Conservation (phyloP, 805 yeast species). For the Clavispora santaluciae region DNA sequence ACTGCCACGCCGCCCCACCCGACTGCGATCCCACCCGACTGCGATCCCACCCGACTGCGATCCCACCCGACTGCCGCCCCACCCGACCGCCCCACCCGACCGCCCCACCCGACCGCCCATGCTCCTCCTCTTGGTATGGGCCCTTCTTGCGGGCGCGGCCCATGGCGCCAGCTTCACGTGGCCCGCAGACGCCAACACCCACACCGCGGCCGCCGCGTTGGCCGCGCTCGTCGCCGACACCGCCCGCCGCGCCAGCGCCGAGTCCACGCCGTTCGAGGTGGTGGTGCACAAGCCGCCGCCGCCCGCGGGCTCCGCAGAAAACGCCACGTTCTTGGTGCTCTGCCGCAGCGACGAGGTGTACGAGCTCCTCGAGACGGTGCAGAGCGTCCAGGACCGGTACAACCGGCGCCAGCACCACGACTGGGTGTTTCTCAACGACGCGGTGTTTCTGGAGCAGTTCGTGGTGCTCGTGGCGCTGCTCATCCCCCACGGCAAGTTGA, state of each 20-base stretch:
- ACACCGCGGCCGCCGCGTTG: background rate
- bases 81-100: no score
- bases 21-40: no score
- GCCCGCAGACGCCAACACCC: background rate
- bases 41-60: no score
- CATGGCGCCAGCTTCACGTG: background rate
- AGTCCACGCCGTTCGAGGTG: background rate
- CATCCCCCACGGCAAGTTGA: conserved; percentile 52
- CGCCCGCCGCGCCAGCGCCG: background rate
- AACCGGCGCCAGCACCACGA: conserved; percentile 61
- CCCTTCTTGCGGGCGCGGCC: background rate
- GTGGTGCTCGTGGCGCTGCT: conserved; percentile 40
- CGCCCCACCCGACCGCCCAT: background rate
- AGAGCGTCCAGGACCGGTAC: conserved; percentile 62
- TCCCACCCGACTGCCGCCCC: no score
- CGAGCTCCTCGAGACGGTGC: conserved; percentile 52
- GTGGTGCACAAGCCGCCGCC: background rate
- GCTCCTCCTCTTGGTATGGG: background rate
- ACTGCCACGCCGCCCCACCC: no score
- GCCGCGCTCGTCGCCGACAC: background rate
- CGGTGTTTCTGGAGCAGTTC: conserved; percentile 56
- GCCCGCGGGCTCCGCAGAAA: conserved; percentile 27
- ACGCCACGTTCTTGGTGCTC: conserved; percentile 65
- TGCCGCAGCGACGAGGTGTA: conserved; percentile 66
- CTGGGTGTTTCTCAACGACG: conserved; percentile 76